These are phyloP conservation scores for Apiospora pterosperma DNA, from an alignment of 2,329 filamentous ascomycete genomes.

Conservation along the genomic window DNA sequence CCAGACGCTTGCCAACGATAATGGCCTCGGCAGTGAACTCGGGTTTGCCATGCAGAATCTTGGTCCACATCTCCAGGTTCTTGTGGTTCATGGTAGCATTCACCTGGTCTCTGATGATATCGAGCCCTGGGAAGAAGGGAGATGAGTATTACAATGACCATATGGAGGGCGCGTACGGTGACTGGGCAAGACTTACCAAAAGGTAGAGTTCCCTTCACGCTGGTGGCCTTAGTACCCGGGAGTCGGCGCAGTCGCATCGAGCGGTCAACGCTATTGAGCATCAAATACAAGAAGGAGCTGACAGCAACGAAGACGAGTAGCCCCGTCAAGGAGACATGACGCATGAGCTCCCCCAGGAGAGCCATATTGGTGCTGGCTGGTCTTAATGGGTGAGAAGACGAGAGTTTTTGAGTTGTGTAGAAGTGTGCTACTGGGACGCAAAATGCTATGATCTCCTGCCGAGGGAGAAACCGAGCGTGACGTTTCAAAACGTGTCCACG, in stretches of 20 bases:
- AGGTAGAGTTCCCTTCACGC: slow-evolving; percentile 36
- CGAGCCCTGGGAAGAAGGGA: slow-evolving; percentile 52
- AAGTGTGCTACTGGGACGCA: not conserved
- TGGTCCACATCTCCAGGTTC: slow-evolving; percentile 60
- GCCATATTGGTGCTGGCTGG: slow-evolving; percentile 36
- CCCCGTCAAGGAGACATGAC: slow-evolving; percentile 39
- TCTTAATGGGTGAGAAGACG: not conserved
- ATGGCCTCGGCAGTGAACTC: slow-evolving; percentile 59
- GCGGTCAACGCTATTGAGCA: slow-evolving; percentile 36
- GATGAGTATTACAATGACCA: not conserved
- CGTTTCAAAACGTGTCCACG: not conserved
- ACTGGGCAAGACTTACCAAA: slow-evolving; percentile 35
- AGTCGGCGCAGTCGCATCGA: slow-evolving; percentile 42
- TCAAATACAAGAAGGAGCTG: slow-evolving; percentile 34
- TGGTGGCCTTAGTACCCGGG: slow-evolving; percentile 37
- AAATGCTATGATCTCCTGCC: not conserved
- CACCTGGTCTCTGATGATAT: slow-evolving; percentile 59
- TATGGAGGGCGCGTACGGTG: too few relatives aligned
- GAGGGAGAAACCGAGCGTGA: not conserved
- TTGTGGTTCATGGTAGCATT: slow-evolving; percentile 47
- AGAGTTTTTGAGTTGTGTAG: not conserved
- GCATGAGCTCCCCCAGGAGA: slow-evolving; percentile 45
- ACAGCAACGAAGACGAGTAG: slow-evolving; percentile 33
- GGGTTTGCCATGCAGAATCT: slow-evolving; percentile 40
- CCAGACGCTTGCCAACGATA: slow-evolving; percentile 52